Conservation (phyloP, 331 rosid species). For the Cydonia oblonga region DNA sequence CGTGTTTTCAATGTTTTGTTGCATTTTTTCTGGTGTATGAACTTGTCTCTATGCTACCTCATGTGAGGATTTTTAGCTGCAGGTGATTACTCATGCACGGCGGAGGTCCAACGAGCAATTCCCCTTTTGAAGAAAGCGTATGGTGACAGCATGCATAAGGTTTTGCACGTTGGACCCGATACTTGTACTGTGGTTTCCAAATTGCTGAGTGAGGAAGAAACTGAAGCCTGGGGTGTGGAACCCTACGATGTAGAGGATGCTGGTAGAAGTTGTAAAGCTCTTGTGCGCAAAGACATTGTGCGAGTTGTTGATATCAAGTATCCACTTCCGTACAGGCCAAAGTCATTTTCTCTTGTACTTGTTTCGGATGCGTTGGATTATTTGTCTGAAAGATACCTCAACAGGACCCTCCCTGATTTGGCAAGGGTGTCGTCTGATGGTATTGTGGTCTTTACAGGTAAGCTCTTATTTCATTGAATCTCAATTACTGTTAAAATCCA, state of each 20-base stretch:
- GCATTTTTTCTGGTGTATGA: not conserved
- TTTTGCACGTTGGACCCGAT: slow-evolving; percentile 66
- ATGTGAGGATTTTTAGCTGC: slow-evolving; percentile 7
- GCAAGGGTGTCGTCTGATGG: slow-evolving; percentile 60
- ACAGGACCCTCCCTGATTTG: slow-evolving; percentile 60
- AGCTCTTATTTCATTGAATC: not conserved
- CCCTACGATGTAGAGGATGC: slow-evolving; percentile 70
- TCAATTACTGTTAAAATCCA: not conserved
- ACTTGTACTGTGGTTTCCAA: slow-evolving; percentile 49
- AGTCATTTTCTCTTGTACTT: slow-evolving; percentile 56
- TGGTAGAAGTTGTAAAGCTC: slow-evolving; percentile 45
- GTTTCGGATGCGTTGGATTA: slow-evolving; percentile 68
- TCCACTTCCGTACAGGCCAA: slow-evolving; percentile 61
- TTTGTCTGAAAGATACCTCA: slow-evolving; percentile 65
- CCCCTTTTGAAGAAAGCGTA: slow-evolving; percentile 46
- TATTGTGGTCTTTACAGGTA: slow-evolving; percentile 47
- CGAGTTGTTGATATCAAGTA: slow-evolving; percentile 61
- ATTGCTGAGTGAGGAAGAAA: slow-evolving; percentile 49
- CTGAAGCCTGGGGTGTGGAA: slow-evolving; percentile 74
- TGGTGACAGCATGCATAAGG: slow-evolving; percentile 60
- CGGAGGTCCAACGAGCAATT: slow-evolving; percentile 45
- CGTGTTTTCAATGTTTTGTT: not conserved
- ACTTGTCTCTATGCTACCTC: not conserved
- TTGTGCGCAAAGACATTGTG: slow-evolving; percentile 45
- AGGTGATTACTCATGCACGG: slow-evolving; percentile 62